Base-by-base conservation (phyloP, 2,329 filamentous ascomycete genomes). In the Aspergillus luchuensis region DNA sequence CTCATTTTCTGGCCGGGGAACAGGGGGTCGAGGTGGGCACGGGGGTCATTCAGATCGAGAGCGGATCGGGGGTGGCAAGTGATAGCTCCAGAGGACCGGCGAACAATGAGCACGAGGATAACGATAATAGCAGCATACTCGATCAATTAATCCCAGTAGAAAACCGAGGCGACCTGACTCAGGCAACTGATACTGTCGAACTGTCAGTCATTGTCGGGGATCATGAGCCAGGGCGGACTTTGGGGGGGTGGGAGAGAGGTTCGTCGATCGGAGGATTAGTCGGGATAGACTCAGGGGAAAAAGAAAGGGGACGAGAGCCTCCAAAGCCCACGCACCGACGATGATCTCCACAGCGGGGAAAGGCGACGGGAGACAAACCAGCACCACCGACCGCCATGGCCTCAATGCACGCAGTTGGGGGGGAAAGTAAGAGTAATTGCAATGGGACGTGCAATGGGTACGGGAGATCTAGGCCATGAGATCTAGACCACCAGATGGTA, bases 1-100 rank as follows among this genome's bases (percentile, higher is more conserved):
- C 72, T 69, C 75, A 78, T 79, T 59, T 69, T 74, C 43, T 50
- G 25, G 47, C 47, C 30, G 25, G 47, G 28, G 47, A 50, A 50
- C 47, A 19, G 25, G 47, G 47, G 25, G n/a, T n/a, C 15, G 47
- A 28, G 25, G 47, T 30, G 25, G 47, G 25, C 47, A 50, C 47
- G 47, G 47, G 47, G 28, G 47, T 50, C 25, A 50, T 50, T 50
- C 47, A 51, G 36, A 45, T 60, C 39, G 60, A 67, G 55, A 17
- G 54, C 52, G 30, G 61, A 59, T 25, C 53, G 43, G 59, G 41
- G 54, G 55, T 41, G 50, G 47, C 33, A 36, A 36, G 19, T 47
- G 47, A 28, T 21, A 63, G 57, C 57, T 63, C 57, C 50, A 60
- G 54, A 49, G n/a, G 55, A 38, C 57, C 45, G 57, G 23, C 49